A percentile compares a stretch with the other conserved stretches of the same genome.
These are phyloP conservation scores for Trametes maxima DNA, from an alignment of 768 basidiomycete species.

Conservation along the genomic window DNA sequence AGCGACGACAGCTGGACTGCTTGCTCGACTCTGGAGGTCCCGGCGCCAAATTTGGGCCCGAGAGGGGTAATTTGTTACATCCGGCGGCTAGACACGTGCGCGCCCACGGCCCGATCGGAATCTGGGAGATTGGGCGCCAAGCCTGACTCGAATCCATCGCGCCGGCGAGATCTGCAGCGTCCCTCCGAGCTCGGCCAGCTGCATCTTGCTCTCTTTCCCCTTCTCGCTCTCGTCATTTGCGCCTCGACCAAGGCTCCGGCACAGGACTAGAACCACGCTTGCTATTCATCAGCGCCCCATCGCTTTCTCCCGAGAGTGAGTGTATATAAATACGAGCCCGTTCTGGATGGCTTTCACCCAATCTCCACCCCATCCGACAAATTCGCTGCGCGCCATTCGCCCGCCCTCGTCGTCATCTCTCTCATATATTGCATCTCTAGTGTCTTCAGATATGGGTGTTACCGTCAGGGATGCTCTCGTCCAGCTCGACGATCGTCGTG, in stretches of 20 bases:
- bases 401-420: slow-evolving; percentile 9
- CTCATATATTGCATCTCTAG: slow-evolving; percentile 35
- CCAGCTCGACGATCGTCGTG: slow-evolving; percentile 84
- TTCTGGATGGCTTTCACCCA: not conserved
- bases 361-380: not conserved
- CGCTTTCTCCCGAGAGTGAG: slow-evolving; percentile 15
- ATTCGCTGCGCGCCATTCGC: not conserved
- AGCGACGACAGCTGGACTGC: slow-evolving; percentile 3
- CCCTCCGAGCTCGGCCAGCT: not conserved
- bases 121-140: not conserved
- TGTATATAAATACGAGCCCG: slow-evolving; percentile 14
- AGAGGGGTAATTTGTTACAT: not conserved
- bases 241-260: not conserved
- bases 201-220: not conserved
- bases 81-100: not conserved
- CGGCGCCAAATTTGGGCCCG: not conserved
- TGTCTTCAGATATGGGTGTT: slow-evolving; percentile 59
- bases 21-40: not conserved
- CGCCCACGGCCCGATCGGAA: not conserved
- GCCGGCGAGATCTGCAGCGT: too few species aligned
- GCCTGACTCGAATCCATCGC: slow-evolving; percentile 13
- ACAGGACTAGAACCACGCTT: not conserved
- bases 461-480: slow-evolving; percentile 78
- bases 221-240: not conserved
- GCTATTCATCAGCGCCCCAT: not conserved